These are phyloP conservation scores for Sugiyamaella castrensis DNA, from an alignment of 1,139 yeast species.

Conservation along the genomic window DNA sequence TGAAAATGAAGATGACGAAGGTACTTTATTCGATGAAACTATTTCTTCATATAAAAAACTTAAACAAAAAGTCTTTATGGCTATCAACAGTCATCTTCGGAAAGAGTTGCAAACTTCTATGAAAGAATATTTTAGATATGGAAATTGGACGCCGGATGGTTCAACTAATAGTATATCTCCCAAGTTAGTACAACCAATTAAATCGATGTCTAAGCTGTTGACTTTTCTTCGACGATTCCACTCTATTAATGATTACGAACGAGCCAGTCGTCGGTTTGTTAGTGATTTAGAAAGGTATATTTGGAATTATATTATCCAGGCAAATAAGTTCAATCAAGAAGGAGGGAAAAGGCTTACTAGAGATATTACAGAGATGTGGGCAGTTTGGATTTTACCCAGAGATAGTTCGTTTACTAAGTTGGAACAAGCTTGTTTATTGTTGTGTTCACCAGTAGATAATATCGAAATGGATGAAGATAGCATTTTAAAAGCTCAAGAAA, in stretches of 20 bases:
- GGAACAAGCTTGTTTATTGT: constrained; percentile 24
- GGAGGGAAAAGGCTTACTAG: constrained; percentile 58
- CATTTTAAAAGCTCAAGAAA: constrained; percentile 9
- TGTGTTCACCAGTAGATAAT: constrained; percentile 5
- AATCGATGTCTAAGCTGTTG: constrained; percentile 41
- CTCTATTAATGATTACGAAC: constrained; percentile 31
- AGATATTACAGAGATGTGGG: constrained; percentile 53
- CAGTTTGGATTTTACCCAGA: constrained; percentile 31
- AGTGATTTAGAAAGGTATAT: constrained; percentile 49
- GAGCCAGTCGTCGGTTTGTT: constrained; percentile 40
- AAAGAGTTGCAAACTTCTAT: constrained; percentile 50
- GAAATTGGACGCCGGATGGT: constrained; percentile 26
- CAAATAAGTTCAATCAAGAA: constrained; percentile 53
- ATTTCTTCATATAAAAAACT: constrained; percentile 48
- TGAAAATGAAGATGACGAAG: constrained; percentile 33
- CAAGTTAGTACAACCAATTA: constrained; percentile 42
- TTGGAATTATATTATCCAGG: constrained; percentile 58
- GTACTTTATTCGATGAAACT: constrained; percentile 56
- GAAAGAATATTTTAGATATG: constrained; percentile 50
- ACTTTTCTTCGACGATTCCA: constrained; percentile 39
- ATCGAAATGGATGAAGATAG: neutral
- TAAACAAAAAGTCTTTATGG: constrained; percentile 40
- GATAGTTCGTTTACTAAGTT: constrained; percentile 27
- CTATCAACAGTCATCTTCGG: constrained; percentile 47
- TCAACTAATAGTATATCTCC: constrained; percentile 29